A percentile compares a stretch with the other conserved stretches of the same genome.
These are phyloP conservation scores for Kwoniella europaea DNA, from an alignment of 768 basidiomycete species.

Conservation along the genomic window DNA sequence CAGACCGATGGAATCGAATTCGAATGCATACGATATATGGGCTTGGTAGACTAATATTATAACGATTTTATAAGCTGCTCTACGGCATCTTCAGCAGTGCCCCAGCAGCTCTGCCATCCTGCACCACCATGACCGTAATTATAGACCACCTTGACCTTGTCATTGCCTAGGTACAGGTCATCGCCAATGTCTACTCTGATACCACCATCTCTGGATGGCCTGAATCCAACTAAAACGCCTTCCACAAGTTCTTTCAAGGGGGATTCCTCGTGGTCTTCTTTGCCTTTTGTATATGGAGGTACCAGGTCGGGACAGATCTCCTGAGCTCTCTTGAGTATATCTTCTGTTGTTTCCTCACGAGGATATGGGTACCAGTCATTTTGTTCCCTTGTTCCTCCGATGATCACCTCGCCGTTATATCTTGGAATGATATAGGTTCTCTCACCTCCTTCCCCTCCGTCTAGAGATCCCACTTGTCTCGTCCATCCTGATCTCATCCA, in stretches of 20 bases:
- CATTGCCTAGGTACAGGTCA: slow-evolving; percentile 23
- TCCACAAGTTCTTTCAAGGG: slow-evolving; percentile 29
- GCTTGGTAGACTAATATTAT: background rate
- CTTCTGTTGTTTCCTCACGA: slow-evolving; percentile 37
- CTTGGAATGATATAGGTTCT: slow-evolving; percentile 59
- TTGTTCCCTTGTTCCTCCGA: slow-evolving; percentile 57
- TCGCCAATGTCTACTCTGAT: slow-evolving; percentile 43
- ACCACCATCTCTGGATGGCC: slow-evolving; percentile 53
- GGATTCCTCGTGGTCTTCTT: background rate
- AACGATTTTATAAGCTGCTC: slow-evolving; percentile 7
- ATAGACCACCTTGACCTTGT: slow-evolving; percentile 39
- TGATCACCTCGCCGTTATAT: slow-evolving; percentile 54
- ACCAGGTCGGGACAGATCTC: slow-evolving; percentile 53
- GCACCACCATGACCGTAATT: slow-evolving; percentile 59
- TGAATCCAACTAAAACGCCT: slow-evolving; percentile 42
- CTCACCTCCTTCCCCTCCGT: slow-evolving; percentile 52
- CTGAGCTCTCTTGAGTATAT: slow-evolving; percentile 50
- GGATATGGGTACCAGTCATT: slow-evolving; percentile 56
- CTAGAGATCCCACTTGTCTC: slow-evolving; percentile 46
- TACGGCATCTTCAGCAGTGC: slow-evolving; percentile 47
- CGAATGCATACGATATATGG: background rate
- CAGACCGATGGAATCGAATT: background rate
- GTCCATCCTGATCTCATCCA: slow-evolving; percentile 56
- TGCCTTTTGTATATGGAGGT: slow-evolving; percentile 24
- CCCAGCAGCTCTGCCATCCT: slow-evolving; percentile 59